Percentiles rank a stretch among this genome's conserved stretches.
Evolutionary conservation across 202 grass and related monocot genomes (phyloP).

Genomic region (Schoenoplectus tabernaemontani): DNA sequence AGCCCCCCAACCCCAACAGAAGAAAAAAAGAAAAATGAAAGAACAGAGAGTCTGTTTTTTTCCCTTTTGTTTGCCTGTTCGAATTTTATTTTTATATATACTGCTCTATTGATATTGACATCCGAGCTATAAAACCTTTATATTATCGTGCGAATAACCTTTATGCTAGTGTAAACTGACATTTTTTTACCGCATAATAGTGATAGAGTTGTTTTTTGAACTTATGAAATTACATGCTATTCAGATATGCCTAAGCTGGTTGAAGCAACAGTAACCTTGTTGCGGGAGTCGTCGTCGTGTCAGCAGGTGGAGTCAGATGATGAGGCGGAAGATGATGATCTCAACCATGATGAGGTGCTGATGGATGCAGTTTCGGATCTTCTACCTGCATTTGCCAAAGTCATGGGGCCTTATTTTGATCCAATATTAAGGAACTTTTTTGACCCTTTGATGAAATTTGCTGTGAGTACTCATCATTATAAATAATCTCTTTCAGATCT

Average conservation of each 20-base stretch:
- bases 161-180: no score
- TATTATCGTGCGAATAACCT: no score
- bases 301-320: slow-evolving; percentile 79
- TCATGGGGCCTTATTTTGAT: slow-evolving; percentile 86
- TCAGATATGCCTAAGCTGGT: slow-evolving; percentile 72
- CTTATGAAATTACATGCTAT: background rate
- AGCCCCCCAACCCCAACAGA: no score
- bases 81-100: no score
- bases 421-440: slow-evolving; percentile 79
- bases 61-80: no score
- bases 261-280: slow-evolving; percentile 57
- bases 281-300: slow-evolving; percentile 72
- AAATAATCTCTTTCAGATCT: background rate
- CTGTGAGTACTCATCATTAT: slow-evolving; percentile 36
- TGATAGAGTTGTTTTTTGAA: background rate
- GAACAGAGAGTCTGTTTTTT: no score
- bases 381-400: slow-evolving; percentile 91
- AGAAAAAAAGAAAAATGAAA: no score
- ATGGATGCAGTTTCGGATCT: slow-evolving; percentile 99
- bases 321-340: slow-evolving; percentile 75
- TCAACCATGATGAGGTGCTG: slow-evolving; percentile 96
- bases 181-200: no score
- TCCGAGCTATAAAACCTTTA: no score
- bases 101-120: no score
- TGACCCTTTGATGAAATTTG: slow-evolving; percentile 90